These are phyloP conservation scores for Melampsora larici-populina DNA, from an alignment of 1,284 basidiomycete genomes.

Conservation along the genomic window DNA sequence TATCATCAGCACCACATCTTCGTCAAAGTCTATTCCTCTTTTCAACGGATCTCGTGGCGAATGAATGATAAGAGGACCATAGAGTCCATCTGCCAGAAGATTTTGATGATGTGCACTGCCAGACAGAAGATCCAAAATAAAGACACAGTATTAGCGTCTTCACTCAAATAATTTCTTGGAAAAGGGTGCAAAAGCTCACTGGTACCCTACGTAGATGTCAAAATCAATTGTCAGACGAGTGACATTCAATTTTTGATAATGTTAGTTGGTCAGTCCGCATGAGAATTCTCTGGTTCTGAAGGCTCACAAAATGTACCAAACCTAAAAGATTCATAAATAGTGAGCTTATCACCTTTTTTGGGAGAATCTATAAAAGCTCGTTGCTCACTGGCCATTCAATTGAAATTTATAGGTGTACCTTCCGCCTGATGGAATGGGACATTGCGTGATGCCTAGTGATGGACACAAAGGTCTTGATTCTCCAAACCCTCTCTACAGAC, in stretches of 20 bases:
- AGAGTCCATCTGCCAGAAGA: slow-evolving; percentile 10
- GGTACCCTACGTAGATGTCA: background rate
- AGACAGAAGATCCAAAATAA: background rate
- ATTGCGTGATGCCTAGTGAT: slow-evolving; percentile 55
- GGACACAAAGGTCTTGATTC: background rate
- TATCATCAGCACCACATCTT: slow-evolving; percentile 53
- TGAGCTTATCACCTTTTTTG: too few species aligned
- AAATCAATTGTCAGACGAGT: background rate
- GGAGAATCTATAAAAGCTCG: slow-evolving; percentile 27
- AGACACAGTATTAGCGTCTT: too few species aligned
- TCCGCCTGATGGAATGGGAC: slow-evolving; percentile 58
- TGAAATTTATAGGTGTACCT: slow-evolving; percentile 61
- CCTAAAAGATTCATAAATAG: background rate
- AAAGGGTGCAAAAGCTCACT: background rate
- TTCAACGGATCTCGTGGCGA: slow-evolving; percentile 49
- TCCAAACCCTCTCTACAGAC: too few species aligned
- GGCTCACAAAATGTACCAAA: slow-evolving; percentile 17
- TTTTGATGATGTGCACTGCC: slow-evolving; percentile 9
- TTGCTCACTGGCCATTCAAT: slow-evolving; percentile 54
- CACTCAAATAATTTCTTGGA: background rate
- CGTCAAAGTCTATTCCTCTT: slow-evolving; percentile 50
- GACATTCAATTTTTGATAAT: background rate
- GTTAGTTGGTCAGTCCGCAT: too few species aligned
- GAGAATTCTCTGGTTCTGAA: too few species aligned
- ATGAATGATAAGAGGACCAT: slow-evolving; percentile 49